phyloP scores from a whole-genome alignment of 1,139 yeast genomes.

The Candida neerlandica region DNA sequence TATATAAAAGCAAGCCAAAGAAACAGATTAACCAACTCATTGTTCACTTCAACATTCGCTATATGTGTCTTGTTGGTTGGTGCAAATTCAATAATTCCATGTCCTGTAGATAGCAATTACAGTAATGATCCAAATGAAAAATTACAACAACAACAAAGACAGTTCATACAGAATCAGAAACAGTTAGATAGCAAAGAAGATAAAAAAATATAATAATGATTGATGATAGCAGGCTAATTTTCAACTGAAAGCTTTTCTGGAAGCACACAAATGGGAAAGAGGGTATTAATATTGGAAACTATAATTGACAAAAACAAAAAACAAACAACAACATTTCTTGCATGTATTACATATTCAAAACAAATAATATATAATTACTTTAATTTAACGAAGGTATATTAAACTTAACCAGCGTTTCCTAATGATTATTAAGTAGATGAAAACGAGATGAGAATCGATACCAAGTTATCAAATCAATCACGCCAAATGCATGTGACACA shows the following conservation, averaged over 20 bases:
- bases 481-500: too few relatives aligned
- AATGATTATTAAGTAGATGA: not conserved
- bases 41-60: conserved; percentile 75
- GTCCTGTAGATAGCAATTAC: conserved; percentile 63
- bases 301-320: not conserved
- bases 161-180: conserved; percentile 15
- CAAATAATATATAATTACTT: not conserved
- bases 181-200: not conserved
- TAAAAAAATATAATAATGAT: not conserved
- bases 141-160: conserved; percentile 13
- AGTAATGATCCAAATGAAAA: conserved; percentile 47
- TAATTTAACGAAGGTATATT: not conserved
- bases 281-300: not conserved
- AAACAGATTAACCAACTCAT: conserved; percentile 59
- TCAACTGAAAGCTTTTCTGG: not conserved
- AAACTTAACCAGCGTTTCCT: too few relatives aligned
- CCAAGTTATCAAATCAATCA: too few relatives aligned
- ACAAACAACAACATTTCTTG: not conserved
- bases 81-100: conserved; percentile 70
- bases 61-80: conserved; percentile 72
- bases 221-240: not conserved
- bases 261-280: not conserved
- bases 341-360: conserved; percentile 2
- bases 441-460: too few relatives aligned
- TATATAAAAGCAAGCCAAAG: conserved; percentile 57